Conservation (phyloP, 2,329 filamentous ascomycete genomes). For the Ceratocystis cubensis region DNA sequence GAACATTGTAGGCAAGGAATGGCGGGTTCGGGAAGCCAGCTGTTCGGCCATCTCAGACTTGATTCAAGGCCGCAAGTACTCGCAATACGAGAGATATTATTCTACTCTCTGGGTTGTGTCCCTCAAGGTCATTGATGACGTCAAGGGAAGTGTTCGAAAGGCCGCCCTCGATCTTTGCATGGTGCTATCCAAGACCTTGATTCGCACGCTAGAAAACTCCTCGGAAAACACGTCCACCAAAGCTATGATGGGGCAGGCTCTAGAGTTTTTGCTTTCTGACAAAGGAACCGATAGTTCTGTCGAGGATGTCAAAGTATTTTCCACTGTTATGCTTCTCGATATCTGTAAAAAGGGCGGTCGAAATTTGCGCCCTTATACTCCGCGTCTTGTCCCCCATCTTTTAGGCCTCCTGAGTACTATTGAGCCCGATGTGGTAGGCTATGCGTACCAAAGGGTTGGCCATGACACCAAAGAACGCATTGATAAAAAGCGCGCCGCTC, state of each 20-base stretch:
- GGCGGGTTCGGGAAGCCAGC: constrained; percentile 84
- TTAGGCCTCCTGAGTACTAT: constrained; percentile 73
- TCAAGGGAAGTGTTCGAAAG: constrained; percentile 76
- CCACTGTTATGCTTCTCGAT: constrained; percentile 70
- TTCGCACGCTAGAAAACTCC: constrained; percentile 72
- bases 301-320: constrained; percentile 74
- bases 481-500: constrained; percentile 70
- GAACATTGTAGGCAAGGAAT: constrained; percentile 80
- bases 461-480: constrained; percentile 81
- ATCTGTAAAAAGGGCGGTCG: constrained; percentile 83
- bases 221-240: constrained; percentile 56
- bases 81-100: constrained; percentile 72
- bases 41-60: constrained; percentile 83
- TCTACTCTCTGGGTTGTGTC: constrained; percentile 73
- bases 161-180: constrained; percentile 75
- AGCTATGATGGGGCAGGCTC: constrained; percentile 70
- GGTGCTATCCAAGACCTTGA: constrained; percentile 70
- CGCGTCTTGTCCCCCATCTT: constrained; percentile 67
- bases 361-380: constrained; percentile 65
- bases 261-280: constrained; percentile 81
- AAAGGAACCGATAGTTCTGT: constrained; percentile 85
- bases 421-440: constrained; percentile 82
- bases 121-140: constrained; percentile 88
- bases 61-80: constrained; percentile 52
- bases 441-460: constrained; percentile 78